Conservation (phyloP, 371 early-diverging fungal genomes). For the Mortierella sp. region DNA sequence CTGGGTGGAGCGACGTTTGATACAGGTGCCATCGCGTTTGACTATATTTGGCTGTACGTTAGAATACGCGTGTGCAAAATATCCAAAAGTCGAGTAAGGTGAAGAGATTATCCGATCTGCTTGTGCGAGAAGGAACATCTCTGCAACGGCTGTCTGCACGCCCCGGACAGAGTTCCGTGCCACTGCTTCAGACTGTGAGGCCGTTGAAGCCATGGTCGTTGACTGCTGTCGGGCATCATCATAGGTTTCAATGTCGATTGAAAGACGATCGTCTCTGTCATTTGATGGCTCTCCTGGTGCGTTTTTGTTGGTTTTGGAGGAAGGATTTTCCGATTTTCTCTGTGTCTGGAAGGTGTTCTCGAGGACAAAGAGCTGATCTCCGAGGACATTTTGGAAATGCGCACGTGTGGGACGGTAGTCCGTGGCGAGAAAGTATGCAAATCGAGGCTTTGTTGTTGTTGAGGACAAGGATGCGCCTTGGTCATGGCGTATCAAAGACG, state of each 20-base stretch:
- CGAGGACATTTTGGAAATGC: constrained; percentile 34
- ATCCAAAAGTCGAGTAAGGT: constrained; percentile 50
- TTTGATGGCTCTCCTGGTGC: too few species aligned
- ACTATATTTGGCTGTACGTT: constrained; percentile 48
- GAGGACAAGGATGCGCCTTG: neutral
- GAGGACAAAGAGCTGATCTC: constrained; percentile 46
- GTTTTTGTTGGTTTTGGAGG: too few species aligned
- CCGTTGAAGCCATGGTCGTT: neutral
- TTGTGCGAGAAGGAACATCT: constrained; percentile 49
- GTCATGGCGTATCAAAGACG: too few species aligned
- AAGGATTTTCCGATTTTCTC: too few species aligned
- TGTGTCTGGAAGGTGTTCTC: constrained; percentile 39
- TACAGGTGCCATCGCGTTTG: constrained; percentile 40
- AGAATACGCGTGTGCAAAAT: constrained; percentile 44
- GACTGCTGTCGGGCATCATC: neutral
- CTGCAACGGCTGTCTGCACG: constrained; percentile 43
- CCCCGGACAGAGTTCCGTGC: constrained; percentile 43
- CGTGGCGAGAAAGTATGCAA: constrained; percentile 47
- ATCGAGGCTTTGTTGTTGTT: neutral
- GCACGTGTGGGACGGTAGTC: constrained; percentile 53
- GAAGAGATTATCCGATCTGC: constrained; percentile 38
- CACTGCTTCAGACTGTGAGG: constrained; percentile 31
- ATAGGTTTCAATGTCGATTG: neutral
- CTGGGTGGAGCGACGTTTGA: constrained; percentile 42
- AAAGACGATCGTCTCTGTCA: neutral